These are phyloP conservation scores for Colletotrichum abscissum DNA, from an alignment of 2,329 filamentous ascomycete species.

Conservation along the genomic window DNA sequence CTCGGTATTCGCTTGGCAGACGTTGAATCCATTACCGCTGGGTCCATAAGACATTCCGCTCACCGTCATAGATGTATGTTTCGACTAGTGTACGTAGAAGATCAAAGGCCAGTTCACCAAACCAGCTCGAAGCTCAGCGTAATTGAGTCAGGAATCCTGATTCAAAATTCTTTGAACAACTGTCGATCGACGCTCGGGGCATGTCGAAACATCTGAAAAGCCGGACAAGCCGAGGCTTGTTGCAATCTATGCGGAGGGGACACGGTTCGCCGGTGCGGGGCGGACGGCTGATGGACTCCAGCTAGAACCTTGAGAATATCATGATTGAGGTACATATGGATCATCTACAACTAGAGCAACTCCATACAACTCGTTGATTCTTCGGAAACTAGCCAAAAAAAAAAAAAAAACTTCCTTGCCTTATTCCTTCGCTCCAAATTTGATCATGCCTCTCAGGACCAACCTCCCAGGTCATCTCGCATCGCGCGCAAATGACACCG, in stretches of 20 bases:
- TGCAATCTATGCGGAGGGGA: not conserved
- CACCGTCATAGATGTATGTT: rapidly evolving
- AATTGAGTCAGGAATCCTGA: not conserved
- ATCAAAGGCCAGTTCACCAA: not conserved
- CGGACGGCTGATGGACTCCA: not conserved
- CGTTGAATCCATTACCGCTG: no score
- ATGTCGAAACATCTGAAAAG: no score
- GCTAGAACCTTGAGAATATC: not conserved
- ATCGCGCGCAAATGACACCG: not conserved
- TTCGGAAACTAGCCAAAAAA: no score
- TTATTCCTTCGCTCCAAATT: no score
- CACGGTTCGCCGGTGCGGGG: not conserved
- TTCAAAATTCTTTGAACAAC: not conserved
- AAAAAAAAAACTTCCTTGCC: no score
- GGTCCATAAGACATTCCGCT: no score
- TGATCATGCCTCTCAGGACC: not conserved
- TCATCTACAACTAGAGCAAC: no score
- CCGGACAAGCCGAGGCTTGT: not conserved
- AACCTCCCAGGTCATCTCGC: not conserved
- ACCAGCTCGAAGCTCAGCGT: not conserved
- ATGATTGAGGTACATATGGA: not conserved
- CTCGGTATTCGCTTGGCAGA: no score
- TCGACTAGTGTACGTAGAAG: no score
- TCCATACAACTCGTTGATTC: no score
- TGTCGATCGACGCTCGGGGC: not conserved